Evolutionary conservation across 2,329 filamentous ascomycete species (phyloP).

Genomic region (Coniella lustricola): DNA sequence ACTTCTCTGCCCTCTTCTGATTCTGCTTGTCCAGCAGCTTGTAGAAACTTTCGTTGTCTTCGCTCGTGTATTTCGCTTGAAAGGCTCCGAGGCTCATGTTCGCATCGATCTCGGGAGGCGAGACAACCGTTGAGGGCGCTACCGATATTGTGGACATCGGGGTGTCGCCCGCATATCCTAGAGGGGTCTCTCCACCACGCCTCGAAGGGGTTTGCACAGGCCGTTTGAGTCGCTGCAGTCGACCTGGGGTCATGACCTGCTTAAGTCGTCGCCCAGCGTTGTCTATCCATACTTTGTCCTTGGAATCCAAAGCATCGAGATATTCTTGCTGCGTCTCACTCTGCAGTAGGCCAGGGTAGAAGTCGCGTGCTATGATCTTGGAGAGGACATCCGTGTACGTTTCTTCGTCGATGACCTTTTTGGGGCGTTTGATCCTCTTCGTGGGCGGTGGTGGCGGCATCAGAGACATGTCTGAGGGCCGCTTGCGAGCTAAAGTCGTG

Average conservation of each 20-base stretch:
- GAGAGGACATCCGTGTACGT: constrained; percentile 85
- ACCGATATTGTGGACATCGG: constrained; percentile 51
- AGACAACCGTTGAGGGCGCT: constrained; percentile 18
- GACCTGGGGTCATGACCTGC: constrained; percentile 76
- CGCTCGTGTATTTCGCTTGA: constrained; percentile 89
- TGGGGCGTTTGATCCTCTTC: constrained; percentile 88
- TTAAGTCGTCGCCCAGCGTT: constrained; percentile 66
- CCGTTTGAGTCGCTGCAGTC: constrained; percentile 26
- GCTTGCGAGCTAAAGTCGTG: constrained; percentile 59
- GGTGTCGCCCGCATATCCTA: constrained; percentile 64
- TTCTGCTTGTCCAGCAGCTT: constrained; percentile 87
- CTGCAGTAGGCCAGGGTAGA: constrained; percentile 87
- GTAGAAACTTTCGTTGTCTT: constrained; percentile 97
- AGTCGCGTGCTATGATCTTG: constrained; percentile 92
- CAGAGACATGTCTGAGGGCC: constrained; percentile 55
- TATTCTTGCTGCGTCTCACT: constrained; percentile 87
- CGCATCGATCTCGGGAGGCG: constrained; percentile 54
- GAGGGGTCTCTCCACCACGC: constrained; percentile 50
- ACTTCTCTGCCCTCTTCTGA: constrained; percentile 72
- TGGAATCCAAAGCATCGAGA: constrained; percentile 80
- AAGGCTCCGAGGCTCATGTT: constrained; percentile 79
- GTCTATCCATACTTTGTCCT: constrained; percentile 77
- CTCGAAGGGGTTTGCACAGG: constrained; percentile 8
- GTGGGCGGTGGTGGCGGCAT: constrained; percentile 83
- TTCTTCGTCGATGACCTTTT: constrained; percentile 85